These are phyloP conservation scores for Lodderomyces pseudojiufengensis DNA, from an alignment of 1,139 yeast genomes.

Conservation along the genomic window DNA sequence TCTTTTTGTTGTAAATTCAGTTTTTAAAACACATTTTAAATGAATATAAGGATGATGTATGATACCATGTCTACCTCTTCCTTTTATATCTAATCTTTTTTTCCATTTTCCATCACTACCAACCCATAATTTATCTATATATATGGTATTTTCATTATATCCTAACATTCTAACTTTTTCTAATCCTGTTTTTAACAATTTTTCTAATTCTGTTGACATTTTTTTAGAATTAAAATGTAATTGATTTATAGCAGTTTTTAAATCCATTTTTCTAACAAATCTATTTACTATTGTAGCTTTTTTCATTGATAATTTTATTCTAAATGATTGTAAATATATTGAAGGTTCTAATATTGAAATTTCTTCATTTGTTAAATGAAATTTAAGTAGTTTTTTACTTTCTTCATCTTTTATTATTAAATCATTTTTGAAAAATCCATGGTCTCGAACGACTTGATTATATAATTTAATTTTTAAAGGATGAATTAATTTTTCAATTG, in stretches of 20 bases:
- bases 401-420: constrained; percentile 50
- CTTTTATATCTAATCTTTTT: constrained; percentile 78
- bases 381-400: constrained; percentile 44
- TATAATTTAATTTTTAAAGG: constrained; percentile 74
- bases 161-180: constrained; percentile 63
- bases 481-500: constrained; percentile 44
- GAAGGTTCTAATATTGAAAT: constrained; percentile 82
- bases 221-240: constrained; percentile 84
- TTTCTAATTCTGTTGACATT: constrained; percentile 76
- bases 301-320: constrained; percentile 82
- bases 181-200: constrained; percentile 68
- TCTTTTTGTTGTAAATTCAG: constrained; percentile 59
- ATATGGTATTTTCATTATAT: constrained; percentile 58
- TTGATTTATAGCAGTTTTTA: constrained; percentile 83
- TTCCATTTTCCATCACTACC: constrained; percentile 82
- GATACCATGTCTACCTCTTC: constrained; percentile 86
- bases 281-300: constrained; percentile 82
- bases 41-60: constrained; percentile 76
- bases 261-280: constrained; percentile 65
- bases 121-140: constrained; percentile 82
- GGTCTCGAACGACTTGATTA: constrained; percentile 51
- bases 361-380: constrained; percentile 60
- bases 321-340: constrained; percentile 67
- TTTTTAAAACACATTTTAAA: constrained; percentile 71
- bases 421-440: constrained; percentile 75